phyloP scores from a whole-genome alignment of 768 basidiomycete genomes.

The Boletus pseudo-olivaceus region DNA sequence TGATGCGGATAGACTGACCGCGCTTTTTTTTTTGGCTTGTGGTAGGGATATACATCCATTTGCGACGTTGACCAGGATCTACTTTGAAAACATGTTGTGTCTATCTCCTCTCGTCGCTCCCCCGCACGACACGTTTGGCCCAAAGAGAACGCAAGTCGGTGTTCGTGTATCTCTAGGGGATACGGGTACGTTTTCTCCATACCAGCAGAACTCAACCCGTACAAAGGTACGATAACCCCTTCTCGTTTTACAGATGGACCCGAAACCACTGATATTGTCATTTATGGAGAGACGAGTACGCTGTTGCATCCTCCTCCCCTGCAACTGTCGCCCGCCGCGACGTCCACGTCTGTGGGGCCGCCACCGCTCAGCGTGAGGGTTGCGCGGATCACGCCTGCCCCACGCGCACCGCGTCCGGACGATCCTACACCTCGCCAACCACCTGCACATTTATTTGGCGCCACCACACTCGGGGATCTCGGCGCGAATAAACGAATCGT shows the following conservation, averaged over 20 bases:
- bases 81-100: slow-evolving; percentile 72
- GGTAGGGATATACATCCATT: slow-evolving; percentile 67
- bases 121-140: slow-evolving; percentile 19
- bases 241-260: slow-evolving; percentile 49
- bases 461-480: slow-evolving; percentile 11
- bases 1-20: background rate
- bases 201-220: background rate
- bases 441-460: slow-evolving; percentile 34
- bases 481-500: slow-evolving; percentile 24
- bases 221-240: background rate
- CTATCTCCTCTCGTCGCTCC: slow-evolving; percentile 35
- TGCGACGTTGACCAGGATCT: slow-evolving; percentile 57
- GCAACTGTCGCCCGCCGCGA: slow-evolving; percentile 8
- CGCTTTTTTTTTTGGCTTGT: background rate
- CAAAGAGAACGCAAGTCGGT: slow-evolving; percentile 46
- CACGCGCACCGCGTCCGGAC: slow-evolving; percentile 59
- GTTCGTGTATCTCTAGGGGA: slow-evolving; percentile 71
- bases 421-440: slow-evolving; percentile 76
- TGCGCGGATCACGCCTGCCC: slow-evolving; percentile 50
- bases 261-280: slow-evolving; percentile 64
- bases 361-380: slow-evolving; percentile 43
- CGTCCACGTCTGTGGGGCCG: slow-evolving; percentile 20
- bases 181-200: slow-evolving; percentile 38
- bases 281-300: slow-evolving; percentile 39
- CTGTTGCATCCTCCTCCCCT: slow-evolving; percentile 6